A percentile compares a stretch with the other conserved stretches of the same genome.
These are phyloP conservation scores for Gomphus bonarii DNA, from an alignment of 1,284 basidiomycete genomes.

Conservation along the genomic window DNA sequence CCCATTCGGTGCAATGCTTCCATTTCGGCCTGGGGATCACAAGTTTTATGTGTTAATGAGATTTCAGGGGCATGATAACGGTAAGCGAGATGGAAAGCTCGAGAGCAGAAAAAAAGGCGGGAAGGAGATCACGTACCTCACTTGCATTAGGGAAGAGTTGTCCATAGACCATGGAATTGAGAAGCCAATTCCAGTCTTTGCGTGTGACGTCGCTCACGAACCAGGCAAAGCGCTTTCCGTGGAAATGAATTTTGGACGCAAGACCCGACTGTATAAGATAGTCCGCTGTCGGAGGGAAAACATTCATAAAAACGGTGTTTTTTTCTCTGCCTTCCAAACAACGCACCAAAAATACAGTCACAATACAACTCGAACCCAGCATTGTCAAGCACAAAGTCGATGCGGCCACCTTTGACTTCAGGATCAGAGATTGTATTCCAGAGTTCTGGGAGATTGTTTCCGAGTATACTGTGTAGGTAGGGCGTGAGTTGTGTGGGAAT, in stretches of 20 bases:
- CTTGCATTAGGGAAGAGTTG: conserved; percentile 77
- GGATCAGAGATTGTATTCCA: conserved; percentile 76
- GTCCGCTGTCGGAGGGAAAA: conserved; percentile 41
- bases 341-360: conserved; percentile 87
- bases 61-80: too few species aligned
- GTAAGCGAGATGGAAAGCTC: neutral
- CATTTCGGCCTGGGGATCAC: conserved; percentile 42
- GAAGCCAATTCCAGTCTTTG: conserved; percentile 93
- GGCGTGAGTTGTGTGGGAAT: too few species aligned
- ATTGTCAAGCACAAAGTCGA: conserved; percentile 88
- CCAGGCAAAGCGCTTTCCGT: conserved; percentile 86
- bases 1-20: conserved; percentile 79
- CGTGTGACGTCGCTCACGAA: conserved; percentile 96
- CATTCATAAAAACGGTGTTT: neutral
- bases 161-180: conserved; percentile 82
- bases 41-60: neutral
- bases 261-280: conserved; percentile 89
- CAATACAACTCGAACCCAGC: conserved; percentile 94
- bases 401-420: conserved; percentile 63
- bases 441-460: conserved; percentile 71
- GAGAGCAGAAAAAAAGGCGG: neutral
- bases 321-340: neutral
- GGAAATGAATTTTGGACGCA: conserved; percentile 82
- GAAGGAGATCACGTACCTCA: conserved; percentile 29
- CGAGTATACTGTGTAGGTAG: conserved; percentile 70